Evolutionary conservation across 2,329 filamentous ascomycete genomes (phyloP), one percentile per base, ranked within the genome.

Genomic region (Corynespora cassiicola): DNA sequence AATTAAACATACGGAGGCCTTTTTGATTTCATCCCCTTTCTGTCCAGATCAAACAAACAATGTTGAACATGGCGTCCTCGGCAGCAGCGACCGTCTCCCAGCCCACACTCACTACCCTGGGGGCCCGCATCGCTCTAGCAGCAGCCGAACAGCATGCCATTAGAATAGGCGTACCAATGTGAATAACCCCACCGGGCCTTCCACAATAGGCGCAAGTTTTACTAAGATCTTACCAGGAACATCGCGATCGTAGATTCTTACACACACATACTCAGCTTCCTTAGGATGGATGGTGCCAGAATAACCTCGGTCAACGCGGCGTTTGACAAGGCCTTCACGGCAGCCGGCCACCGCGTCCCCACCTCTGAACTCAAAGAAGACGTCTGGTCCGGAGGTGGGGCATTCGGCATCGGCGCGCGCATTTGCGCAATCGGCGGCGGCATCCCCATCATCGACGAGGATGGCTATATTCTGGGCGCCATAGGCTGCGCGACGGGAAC

Each of bases 261-360:
- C 27, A 60, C 66, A 3, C 70, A 75, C 42, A 70, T 76, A 24
- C 61, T 75, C 16, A 57, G 65, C 54, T 75, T 75, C 60, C 58
- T 54, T 24, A 70, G 72, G 54, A 75, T 75, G 71, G 69, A 71
- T 46, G 64, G 58, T 40, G 70, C 71, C 22, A 75, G 74, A 45
- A 58, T 74, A 19, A 75, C 72, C 12, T 69, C 77, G 4, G 78
- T 84, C 46, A 78, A 80, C 61, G 76, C 85, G 54, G 76, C 80
- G 1, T 84, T 87, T 5, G 81, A 85, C 31, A 78, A 80, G 58
- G 77, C 77, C 20, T 79, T 76, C 54, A 80, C 77, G 5, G 77
- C 77, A 7, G 75, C 77, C 2, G 76, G 76, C 15, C 77, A 80
- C 58, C 66, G 71, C 14, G 60, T 72, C 3, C 75, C 75, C 0